These are phyloP conservation scores for Petunia hybrid DNA, from an alignment of 305 asterid genomes.

Conservation along the genomic window DNA sequence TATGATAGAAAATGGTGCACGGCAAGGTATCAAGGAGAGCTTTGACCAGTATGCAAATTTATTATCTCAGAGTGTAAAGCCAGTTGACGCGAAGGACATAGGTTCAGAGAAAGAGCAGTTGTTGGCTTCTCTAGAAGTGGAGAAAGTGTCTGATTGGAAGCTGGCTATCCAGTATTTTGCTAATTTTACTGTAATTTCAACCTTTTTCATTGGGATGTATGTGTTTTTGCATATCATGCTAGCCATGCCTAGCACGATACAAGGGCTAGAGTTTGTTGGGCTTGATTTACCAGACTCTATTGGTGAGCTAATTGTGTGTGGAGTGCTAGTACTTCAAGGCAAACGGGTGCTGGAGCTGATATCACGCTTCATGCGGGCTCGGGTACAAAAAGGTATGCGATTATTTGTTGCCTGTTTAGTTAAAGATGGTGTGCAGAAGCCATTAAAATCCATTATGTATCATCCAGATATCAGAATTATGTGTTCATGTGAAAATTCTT, in stretches of 20 bases:
- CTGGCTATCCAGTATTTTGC: slow-evolving; percentile 90
- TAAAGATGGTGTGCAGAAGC: not conserved
- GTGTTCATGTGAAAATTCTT: not conserved
- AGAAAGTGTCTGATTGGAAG: slow-evolving; percentile 79
- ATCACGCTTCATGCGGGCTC: slow-evolving; percentile 94
- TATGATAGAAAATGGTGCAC: slow-evolving; percentile 93
- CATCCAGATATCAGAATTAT: not conserved
- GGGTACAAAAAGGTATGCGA: slow-evolving; percentile 74
- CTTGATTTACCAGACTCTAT: slow-evolving; percentile 95
- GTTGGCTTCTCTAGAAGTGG: slow-evolving; percentile 84
- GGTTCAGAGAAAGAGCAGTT: slow-evolving; percentile 91
- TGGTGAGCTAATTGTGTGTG: slow-evolving; percentile 85
- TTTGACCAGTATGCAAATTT: slow-evolving; percentile 73
- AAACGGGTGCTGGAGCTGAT: slow-evolving; percentile 76
- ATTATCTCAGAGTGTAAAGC: slow-evolving; percentile 74
- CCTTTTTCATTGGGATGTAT: slow-evolving; percentile 66
- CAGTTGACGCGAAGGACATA: slow-evolving; percentile 69
- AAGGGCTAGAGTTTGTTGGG: slow-evolving; percentile 96
- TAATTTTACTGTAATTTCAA: slow-evolving; percentile 76
- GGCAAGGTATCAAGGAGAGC: slow-evolving; percentile 90
- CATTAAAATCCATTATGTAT: not conserved
- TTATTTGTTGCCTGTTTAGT: not conserved
- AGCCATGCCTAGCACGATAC: slow-evolving; percentile 73
- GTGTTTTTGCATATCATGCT: slow-evolving; percentile 74
- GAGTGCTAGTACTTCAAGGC: slow-evolving; percentile 87